These are phyloP conservation scores for Talaromyces thailandensis DNA, from an alignment of 495 filamentous ascomycete species.

Conservation along the genomic window DNA sequence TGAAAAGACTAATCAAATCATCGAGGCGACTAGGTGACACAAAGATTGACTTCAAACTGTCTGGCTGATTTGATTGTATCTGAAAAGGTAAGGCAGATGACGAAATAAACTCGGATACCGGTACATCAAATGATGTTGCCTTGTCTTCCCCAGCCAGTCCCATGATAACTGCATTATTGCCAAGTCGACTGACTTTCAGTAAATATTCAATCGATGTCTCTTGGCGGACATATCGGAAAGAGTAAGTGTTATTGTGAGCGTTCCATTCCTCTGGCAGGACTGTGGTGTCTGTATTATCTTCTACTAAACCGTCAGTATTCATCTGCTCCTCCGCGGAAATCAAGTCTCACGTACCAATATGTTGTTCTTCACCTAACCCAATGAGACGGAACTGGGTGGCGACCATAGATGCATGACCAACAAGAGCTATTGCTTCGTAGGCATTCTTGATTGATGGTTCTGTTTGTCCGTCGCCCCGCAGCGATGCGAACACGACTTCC, in stretches of 20 bases:
- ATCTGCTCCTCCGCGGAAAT: background rate
- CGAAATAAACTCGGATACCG: constrained; percentile 67
- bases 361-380: constrained; percentile 74
- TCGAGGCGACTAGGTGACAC: constrained; percentile 57
- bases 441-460: constrained; percentile 56
- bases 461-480: constrained; percentile 15
- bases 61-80: constrained; percentile 20
- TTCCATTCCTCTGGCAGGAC: constrained; percentile 79
- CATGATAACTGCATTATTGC: constrained; percentile 72
- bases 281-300: constrained; percentile 14
- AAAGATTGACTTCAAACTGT: constrained; percentile 58
- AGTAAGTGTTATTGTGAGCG: constrained; percentile 49
- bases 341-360: constrained; percentile 38
- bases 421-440: constrained; percentile 78
- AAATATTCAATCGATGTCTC: constrained; percentile 83
- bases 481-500: constrained; percentile 22
- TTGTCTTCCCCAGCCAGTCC: constrained; percentile 75
- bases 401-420: constrained; percentile 74
- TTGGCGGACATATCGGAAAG: constrained; percentile 83
- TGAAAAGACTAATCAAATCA: constrained; percentile 60
- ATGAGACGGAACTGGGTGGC: constrained; percentile 74
- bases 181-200: constrained; percentile 72
- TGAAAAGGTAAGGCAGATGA: constrained; percentile 47
- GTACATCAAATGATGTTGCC: constrained; percentile 67
- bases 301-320: background rate